A percentile compares a stretch with the other conserved stretches of the same genome.
Evolutionary conservation across 257 asterid species (phyloP).

Genomic region (Buddleja alternifolia): DNA sequence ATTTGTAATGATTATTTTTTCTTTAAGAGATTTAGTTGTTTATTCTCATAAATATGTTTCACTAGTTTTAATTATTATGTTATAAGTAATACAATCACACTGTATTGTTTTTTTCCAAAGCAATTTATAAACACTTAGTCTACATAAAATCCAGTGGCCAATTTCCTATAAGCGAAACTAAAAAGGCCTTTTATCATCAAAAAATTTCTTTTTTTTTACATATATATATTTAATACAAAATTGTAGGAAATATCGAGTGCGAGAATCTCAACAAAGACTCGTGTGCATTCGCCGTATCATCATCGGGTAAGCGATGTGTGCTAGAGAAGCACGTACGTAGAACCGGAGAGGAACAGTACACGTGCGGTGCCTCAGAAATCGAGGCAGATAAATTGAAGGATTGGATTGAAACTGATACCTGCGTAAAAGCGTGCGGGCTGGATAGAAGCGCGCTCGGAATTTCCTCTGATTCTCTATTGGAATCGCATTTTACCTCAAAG

Average conservation of each 20-base stretch:
- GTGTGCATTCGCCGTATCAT: constrained; percentile 68
- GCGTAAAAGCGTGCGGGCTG: constrained; percentile 65
- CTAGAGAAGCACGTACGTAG: constrained; percentile 62
- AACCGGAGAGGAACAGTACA: constrained; percentile 47
- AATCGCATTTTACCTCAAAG: constrained; percentile 48
- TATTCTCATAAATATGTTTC: too few relatives aligned
- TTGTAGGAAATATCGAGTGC: constrained; percentile 56
- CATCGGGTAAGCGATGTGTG: constrained; percentile 67
- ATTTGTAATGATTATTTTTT: too few relatives aligned
- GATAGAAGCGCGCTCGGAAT: constrained; percentile 71
- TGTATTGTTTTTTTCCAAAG: too few relatives aligned
- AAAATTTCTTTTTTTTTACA: too few relatives aligned
- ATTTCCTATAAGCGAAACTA: too few relatives aligned
- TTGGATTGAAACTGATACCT: constrained; percentile 63
- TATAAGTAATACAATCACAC: too few relatives aligned
- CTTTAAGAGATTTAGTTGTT: too few relatives aligned
- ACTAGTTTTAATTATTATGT: too few relatives aligned
- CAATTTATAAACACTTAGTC: too few relatives aligned
- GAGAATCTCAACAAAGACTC: constrained; percentile 45
- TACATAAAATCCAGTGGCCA: too few relatives aligned
- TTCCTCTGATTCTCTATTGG: constrained; percentile 76
- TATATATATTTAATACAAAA: too few relatives aligned
- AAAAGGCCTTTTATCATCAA: too few relatives aligned
- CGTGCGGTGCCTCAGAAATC: constrained; percentile 64
- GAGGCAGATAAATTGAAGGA: constrained; percentile 53